Percentiles rank a stretch among this genome's conserved stretches.
Conservation (phyloP, 1,284 basidiomycete genomes). For the Megacollybia platyphylla region DNA sequence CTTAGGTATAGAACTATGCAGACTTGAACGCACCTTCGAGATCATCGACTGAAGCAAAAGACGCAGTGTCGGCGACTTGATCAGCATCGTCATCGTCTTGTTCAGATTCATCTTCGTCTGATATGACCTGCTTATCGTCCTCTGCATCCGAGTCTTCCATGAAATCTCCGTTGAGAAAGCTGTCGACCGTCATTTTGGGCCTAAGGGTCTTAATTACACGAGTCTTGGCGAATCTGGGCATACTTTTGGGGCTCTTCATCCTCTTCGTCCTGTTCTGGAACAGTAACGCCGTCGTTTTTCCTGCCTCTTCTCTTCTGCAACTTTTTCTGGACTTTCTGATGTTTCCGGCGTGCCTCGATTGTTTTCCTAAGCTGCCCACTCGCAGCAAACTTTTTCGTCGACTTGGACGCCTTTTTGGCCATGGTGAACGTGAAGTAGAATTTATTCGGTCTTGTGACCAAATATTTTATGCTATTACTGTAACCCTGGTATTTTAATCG, state of each 20-base stretch:
- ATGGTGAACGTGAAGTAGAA: not conserved
- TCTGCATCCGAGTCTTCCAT: constrained; percentile 49
- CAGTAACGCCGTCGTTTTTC: constrained; percentile 20
- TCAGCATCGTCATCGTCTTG: constrained; percentile 34
- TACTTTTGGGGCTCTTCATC: constrained; percentile 23
- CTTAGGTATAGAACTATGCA: not conserved
- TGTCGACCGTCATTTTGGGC: constrained; percentile 66
- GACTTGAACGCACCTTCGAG: constrained; percentile 40
- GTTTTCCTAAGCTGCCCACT: constrained; percentile 80
- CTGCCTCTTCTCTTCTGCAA: constrained; percentile 47
- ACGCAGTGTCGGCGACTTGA: constrained; percentile 48
- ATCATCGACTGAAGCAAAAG: constrained; percentile 68
- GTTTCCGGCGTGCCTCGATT: constrained; percentile 68
- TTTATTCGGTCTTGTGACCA: too few species aligned
- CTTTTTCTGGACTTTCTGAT: constrained; percentile 64
- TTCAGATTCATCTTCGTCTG: constrained; percentile 19
- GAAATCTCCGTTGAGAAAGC: constrained; percentile 68
- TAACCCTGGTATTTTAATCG: not conserved
- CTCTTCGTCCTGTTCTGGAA: constrained; percentile 23
- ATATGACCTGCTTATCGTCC: constrained; percentile 13
- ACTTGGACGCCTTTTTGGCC: constrained; percentile 44
- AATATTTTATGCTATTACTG: too few species aligned
- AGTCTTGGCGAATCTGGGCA: constrained; percentile 7
- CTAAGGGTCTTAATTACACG: constrained; percentile 13
- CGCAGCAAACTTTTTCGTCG: constrained; percentile 77